These are phyloP conservation scores for Cladosporium cucumerinum DNA, from an alignment of 2,329 filamentous ascomycete species.

Conservation along the genomic window DNA sequence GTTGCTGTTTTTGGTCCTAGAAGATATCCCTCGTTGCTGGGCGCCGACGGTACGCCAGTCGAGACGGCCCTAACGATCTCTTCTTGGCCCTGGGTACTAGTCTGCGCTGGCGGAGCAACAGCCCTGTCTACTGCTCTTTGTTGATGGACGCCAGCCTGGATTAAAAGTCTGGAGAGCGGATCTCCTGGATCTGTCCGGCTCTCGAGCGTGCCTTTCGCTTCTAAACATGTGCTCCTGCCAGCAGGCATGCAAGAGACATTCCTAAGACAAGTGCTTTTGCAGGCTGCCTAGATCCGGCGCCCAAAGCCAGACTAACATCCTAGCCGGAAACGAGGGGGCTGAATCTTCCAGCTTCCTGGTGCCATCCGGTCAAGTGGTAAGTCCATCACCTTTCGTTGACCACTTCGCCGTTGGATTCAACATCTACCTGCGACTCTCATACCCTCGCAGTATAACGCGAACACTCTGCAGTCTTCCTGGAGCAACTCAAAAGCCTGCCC, in stretches of 20 bases:
- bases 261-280: not conserved
- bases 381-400: not conserved
- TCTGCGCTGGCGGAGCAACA: not conserved
- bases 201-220: not conserved
- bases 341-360: not conserved
- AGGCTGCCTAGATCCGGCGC: not conserved
- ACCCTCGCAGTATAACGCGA: not conserved
- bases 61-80: not conserved
- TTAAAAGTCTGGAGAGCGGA: not conserved
- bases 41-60: not conserved
- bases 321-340: not conserved
- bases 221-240: not conserved
- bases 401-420: not conserved
- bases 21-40: not conserved
- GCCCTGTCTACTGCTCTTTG: not conserved
- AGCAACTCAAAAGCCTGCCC: not conserved
- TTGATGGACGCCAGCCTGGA: not conserved
- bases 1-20: not conserved
- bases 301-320: not conserved
- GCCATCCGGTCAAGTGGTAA: not conserved
- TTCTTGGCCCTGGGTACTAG: not conserved
- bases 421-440: not conserved
- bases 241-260: not conserved
- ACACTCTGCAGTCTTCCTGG: not conserved
- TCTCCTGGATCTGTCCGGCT: not conserved